Evolutionary conservation across 2,329 filamentous ascomycete genomes (phyloP), one percentile per base, ranked within the genome.

Genomic region (Fusarium sp.): DNA sequence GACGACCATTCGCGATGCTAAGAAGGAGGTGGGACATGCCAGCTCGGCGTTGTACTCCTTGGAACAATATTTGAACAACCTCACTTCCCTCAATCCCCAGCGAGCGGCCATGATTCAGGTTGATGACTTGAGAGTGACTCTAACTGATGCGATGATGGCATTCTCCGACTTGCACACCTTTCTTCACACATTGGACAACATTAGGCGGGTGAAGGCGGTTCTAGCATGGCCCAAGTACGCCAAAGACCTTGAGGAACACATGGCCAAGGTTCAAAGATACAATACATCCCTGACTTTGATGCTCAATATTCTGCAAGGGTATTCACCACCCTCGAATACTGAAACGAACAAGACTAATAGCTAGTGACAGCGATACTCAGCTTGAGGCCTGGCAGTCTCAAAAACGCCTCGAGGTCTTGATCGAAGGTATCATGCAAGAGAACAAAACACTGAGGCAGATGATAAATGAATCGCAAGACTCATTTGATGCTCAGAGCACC

Each of bases 81-180:
- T 51, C 29, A 2, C 53, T 9, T 56, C 34, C n/a, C 36, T 56
- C n/a, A 56, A 31, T 10, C 53, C 53, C 11, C 13, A 23, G 14
- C 53, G 53, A 40, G 23, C 53, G n/a, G 34, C 36, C 16, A 38
- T 56, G 20, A 56, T 56, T 25, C 49, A 31, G 34, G 25, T 56
- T 27, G 53, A 56, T 20, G 23, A 42, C 23, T 29, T 56, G 53
- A 56, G 29, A 23, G 51, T 38, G 14, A 54, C 31, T 18, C 9
- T 54, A 14, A n/a, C 31, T n/a, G 51, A 54, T 54, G 51, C 51
- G 14, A 38, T 54, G 51, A 38, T 54, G 20, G 51, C 31, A 20
- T 54, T 54, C 31, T 36, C 51, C 3, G 31, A 54, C 8, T 54
- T 54, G 9, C 14, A 54, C 31, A 23, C 8, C 8, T 10, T 54